Conservation (phyloP, 768 basidiomycete species). For the Zangia roseola region DNA sequence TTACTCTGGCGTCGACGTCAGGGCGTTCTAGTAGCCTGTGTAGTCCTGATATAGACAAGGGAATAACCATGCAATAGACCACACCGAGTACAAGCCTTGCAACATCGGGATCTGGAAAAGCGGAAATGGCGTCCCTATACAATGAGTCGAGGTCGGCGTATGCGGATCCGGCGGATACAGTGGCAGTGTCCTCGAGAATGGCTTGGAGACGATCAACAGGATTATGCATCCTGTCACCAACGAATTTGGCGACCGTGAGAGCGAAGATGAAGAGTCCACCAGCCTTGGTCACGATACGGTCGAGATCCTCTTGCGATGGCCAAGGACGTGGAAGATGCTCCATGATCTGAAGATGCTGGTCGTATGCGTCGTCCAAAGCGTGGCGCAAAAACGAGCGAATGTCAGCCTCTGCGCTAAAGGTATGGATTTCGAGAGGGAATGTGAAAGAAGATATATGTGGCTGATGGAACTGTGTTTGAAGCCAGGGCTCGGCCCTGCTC, state of each 20-base stretch:
- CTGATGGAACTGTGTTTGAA: slow-evolving; percentile 19
- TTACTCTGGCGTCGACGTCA: slow-evolving; percentile 14
- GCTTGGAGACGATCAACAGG: slow-evolving; percentile 13
- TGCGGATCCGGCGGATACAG: slow-evolving; percentile 4
- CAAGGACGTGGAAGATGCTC: slow-evolving; percentile 18
- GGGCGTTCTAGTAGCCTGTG: slow-evolving; percentile 13
- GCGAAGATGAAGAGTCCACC: slow-evolving; percentile 31
- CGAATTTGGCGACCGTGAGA: slow-evolving; percentile 28
- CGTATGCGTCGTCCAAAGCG: slow-evolving; percentile 18
- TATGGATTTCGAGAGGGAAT: slow-evolving; percentile 18
- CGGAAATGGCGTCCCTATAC: slow-evolving; percentile 20
- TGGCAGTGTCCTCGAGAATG: slow-evolving; percentile 8
- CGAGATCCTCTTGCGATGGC: slow-evolving; percentile 23
- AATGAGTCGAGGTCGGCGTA: slow-evolving; percentile 20
- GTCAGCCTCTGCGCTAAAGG: slow-evolving; percentile 24
- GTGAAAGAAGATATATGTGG: slow-evolving; percentile 13
- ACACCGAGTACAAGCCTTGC: slow-evolving; percentile 19
- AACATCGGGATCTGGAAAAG: slow-evolving; percentile 16
- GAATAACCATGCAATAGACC: slow-evolving; percentile 13
- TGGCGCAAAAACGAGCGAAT: slow-evolving; percentile 21
- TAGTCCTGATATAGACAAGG: slow-evolving; percentile 11
- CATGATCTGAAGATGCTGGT: slow-evolving; percentile 21
- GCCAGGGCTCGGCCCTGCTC: slow-evolving; percentile 21
- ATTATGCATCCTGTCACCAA: slow-evolving; percentile 15
- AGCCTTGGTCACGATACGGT: slow-evolving; percentile 16